Evolutionary conservation across 202 grass and related monocot species (phyloP).

Genomic region (Setaria italica): DNA sequence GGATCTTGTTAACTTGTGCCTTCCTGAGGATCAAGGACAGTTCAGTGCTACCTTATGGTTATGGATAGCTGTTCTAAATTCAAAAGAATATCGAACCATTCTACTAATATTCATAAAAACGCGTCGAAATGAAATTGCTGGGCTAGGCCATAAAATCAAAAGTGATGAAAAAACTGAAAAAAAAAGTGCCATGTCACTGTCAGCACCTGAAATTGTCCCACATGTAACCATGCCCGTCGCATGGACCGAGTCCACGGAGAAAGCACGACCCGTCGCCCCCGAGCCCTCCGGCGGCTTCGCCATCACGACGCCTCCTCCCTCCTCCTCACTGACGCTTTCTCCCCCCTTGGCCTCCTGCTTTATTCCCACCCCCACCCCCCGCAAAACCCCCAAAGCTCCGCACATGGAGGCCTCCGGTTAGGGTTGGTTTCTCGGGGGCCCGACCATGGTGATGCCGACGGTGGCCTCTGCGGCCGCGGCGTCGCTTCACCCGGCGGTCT

Average conservation of each 20-base stretch:
- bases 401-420: slow-evolving; percentile 51
- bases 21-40: not conserved
- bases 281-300: slow-evolving; percentile 45
- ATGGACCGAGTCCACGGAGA: slow-evolving; percentile 45
- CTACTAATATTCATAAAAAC: not conserved
- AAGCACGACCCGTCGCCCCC: slow-evolving; percentile 32
- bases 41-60: not conserved
- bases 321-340: slow-evolving; percentile 36
- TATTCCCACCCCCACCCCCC: slow-evolving; percentile 25
- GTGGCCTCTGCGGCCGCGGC: slow-evolving; percentile 41
- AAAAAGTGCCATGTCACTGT: not conserved
- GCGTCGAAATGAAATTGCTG: not conserved
- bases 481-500: slow-evolving; percentile 47
- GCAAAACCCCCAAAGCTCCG: slow-evolving; percentile 38
- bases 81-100: not conserved
- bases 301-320: slow-evolving; percentile 47
- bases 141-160: not conserved
- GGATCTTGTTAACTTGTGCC: not conserved
- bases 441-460: slow-evolving; percentile 57
- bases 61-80: not conserved
- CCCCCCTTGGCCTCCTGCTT: slow-evolving; percentile 28
- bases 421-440: slow-evolving; percentile 13
- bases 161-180: not conserved
- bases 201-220: not conserved
- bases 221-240: not conserved